Evolutionary conservation across 495 filamentous ascomycete genomes (phyloP).

Genomic region (Penicillium crystallinum): DNA sequence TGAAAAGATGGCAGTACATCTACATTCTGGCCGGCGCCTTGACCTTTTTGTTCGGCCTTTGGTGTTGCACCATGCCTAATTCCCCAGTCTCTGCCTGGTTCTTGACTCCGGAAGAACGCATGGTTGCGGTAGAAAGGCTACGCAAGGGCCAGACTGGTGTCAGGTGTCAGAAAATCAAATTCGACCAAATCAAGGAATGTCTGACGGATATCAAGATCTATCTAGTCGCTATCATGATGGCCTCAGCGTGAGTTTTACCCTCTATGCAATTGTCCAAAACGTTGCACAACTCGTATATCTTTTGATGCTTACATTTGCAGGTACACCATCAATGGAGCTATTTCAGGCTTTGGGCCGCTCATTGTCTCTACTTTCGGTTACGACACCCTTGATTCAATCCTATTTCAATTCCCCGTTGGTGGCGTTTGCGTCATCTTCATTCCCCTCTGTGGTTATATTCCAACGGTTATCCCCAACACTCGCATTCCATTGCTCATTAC

Average conservation of each 20-base stretch:
- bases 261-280: neutral
- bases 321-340: slow-evolving; percentile 69
- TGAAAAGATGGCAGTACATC: slow-evolving; percentile 64
- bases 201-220: slow-evolving; percentile 48
- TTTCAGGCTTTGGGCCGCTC: slow-evolving; percentile 70
- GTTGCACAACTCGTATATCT: neutral
- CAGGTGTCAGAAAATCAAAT: slow-evolving; percentile 48
- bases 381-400: slow-evolving; percentile 57
- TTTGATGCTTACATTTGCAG: slow-evolving; percentile 15
- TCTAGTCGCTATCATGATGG: slow-evolving; percentile 54
- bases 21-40: slow-evolving; percentile 60
- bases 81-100: slow-evolving; percentile 52
- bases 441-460: slow-evolving; percentile 58
- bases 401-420: slow-evolving; percentile 70
- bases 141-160: slow-evolving; percentile 50
- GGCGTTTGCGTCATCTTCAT: slow-evolving; percentile 60
- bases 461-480: slow-evolving; percentile 54
- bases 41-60: slow-evolving; percentile 60
- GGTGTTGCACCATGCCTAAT: slow-evolving; percentile 54
- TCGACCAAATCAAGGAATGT: slow-evolving; percentile 44
- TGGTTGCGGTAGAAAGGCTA: slow-evolving; percentile 51
- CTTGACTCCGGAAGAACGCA: slow-evolving; percentile 42
- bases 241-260: slow-evolving; percentile 37
- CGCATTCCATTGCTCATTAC: slow-evolving; percentile 57
- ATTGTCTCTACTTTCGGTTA: slow-evolving; percentile 74